These are phyloP conservation scores for Anethum foeniculum DNA, from an alignment of 140 eudicot genomes.

Conservation along the genomic window DNA sequence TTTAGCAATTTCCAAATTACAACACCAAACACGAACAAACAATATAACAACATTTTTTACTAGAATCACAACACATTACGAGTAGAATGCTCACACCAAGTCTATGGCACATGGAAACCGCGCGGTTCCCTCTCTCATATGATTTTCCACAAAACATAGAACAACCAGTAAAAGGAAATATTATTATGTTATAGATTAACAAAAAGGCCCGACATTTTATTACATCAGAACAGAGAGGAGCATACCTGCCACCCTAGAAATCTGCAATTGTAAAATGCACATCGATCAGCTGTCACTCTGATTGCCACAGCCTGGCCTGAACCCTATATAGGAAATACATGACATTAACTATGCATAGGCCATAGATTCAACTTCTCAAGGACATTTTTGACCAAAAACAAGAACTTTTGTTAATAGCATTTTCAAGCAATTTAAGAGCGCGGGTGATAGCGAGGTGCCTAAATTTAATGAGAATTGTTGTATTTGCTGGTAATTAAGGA, in stretches of 20 bases:
- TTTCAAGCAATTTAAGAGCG: not conserved
- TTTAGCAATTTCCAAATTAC: not conserved
- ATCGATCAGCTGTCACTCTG: slow-evolving; percentile 80
- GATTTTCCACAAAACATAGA: not conserved
- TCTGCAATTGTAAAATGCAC: slow-evolving; percentile 85
- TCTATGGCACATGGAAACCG: not conserved
- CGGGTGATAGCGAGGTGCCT: not conserved
- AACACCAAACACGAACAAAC: not conserved
- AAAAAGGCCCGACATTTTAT: not conserved
- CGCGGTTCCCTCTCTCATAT: not conserved
- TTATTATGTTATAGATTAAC: not conserved
- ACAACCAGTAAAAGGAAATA: not conserved
- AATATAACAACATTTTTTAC: not conserved
- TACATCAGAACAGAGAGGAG: not conserved
- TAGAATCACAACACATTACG: not conserved
- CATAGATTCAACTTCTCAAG: not conserved
- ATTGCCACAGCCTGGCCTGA: slow-evolving; percentile 94
- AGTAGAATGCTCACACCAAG: not conserved
- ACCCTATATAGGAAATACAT: slow-evolving; percentile 34
- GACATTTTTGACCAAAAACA: not conserved
- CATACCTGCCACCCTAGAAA: slow-evolving; percentile 87
- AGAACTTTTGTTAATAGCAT: too few species aligned
- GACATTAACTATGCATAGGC: not conserved
- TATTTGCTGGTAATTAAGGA: not conserved
- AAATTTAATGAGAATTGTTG: not conserved